Evolutionary conservation across 148 eudicot species (phyloP), one percentile per base, ranked within the genome.

Genomic region (Arctostaphylos glauca): DNA sequence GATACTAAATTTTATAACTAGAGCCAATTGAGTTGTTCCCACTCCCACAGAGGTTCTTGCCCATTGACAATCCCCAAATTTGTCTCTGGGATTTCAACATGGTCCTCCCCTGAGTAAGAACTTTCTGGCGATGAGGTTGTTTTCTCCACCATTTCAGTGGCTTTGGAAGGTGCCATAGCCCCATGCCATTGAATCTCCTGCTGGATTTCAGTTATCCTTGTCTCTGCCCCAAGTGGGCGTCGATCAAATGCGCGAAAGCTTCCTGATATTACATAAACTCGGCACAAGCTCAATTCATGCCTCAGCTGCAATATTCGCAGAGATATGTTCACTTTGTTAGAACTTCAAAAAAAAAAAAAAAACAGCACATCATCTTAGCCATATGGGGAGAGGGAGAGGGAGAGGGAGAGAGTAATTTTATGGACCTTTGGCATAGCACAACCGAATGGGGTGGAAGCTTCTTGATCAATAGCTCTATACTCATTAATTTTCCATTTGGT

Each of bases 191-290:
- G 70, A 8, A 3, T 18, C 5, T 23, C 7, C 25, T 62, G 66
- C 15, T 58, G 74, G 18, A 0, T 23, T 16, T 4, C 25, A 19
- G 79, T 1, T 23, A 9, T 13, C 9, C 50, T 10, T 2, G 41
- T 15, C 9, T 76, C 50, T 62, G 73, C 55, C 64, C 87, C 84
- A 2, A 88, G 70, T 23, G 95, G 95, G 50, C 95, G 89, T 64
- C 95, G 87, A 77, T 92, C 95, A 18, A 92, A 92, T 41, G 91
- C 89, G 78, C 93, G 88, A 67, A 82, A 87, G 64, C 87, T 86
- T 58, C 95, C 92, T 9, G 93, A 88, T 66, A 88, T 85, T 19
- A 91, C 84, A 71, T 93, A 93, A 3, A 93, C 92, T 79, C 96
- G 76, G 81, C 94, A 93, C 64, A 93, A 21, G 60, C 94, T 86